Conservation (phyloP, 768 basidiomycete species). For the Candolleomyces efflorescens region DNA sequence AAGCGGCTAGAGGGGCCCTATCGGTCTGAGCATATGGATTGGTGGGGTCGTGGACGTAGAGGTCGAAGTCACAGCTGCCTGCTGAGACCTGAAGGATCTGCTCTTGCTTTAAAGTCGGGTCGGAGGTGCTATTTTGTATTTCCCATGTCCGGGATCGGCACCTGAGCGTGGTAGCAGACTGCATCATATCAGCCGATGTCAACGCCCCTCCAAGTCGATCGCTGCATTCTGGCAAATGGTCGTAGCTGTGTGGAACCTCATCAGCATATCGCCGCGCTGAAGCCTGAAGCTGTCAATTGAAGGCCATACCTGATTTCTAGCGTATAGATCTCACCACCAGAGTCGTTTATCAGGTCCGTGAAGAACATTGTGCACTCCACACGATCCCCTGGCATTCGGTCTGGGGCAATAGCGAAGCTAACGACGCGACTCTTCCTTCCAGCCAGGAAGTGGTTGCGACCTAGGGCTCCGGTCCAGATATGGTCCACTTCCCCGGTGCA, state of each 20-base stretch:
- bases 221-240: too few species aligned
- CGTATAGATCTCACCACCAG: neutral
- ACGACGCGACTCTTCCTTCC: neutral
- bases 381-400: neutral
- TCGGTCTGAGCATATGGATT: neutral
- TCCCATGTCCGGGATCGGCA: neutral
- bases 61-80: neutral
- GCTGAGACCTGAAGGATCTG: neutral
- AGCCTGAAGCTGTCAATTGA: too few species aligned
- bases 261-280: too few species aligned
- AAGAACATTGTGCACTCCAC: neutral
- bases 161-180: neutral
- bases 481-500: neutral
- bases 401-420: too few species aligned
- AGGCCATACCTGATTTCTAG: neutral
- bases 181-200: too few species aligned
- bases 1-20: constrained; percentile 1
- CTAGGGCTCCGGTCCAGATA: neutral
- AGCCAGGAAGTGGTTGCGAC: neutral
- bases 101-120: neutral
- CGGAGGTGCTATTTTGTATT: neutral
- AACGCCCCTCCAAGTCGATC: too few species aligned
- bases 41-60: neutral
- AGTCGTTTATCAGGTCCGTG: neutral
- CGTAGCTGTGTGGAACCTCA: too few species aligned